Percentiles rank a stretch among this genome's conserved stretches.
These are phyloP conservation scores for Hypoxylon sp. DNA, from an alignment of 2,329 filamentous ascomycete genomes.

Conservation along the genomic window DNA sequence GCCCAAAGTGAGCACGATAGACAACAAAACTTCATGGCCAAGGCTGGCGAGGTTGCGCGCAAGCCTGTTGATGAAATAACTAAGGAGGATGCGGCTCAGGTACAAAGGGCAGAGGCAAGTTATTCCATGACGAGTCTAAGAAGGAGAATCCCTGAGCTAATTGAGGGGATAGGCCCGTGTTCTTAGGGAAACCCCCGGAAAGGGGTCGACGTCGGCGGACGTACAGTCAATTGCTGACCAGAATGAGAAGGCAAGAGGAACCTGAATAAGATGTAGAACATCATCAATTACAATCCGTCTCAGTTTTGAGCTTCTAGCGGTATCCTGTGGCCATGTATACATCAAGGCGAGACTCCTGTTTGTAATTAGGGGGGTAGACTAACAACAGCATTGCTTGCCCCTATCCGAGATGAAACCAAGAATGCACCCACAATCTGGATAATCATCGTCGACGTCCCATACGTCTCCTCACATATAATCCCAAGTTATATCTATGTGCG, in stretches of 20 bases:
- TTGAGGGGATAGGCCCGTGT: constrained; percentile 20
- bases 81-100: constrained; percentile 50
- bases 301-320: too few relatives aligned
- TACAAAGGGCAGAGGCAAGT: constrained; percentile 50
- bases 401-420: too few relatives aligned
- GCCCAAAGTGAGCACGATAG: constrained; percentile 54
- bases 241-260: constrained; percentile 37
- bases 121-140: background rate
- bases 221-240: constrained; percentile 50
- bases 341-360: too few relatives aligned
- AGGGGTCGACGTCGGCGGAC: constrained; percentile 48
- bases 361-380: too few relatives aligned
- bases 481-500: too few relatives aligned
- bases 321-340: too few relatives aligned
- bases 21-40: constrained; percentile 53
- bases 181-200: constrained; percentile 45
- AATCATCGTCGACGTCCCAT: too few relatives aligned
- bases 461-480: too few relatives aligned
- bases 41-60: constrained; percentile 49
- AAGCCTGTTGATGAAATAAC: constrained; percentile 51
- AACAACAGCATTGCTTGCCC: too few relatives aligned
- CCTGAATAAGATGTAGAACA: background rate
- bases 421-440: too few relatives aligned
- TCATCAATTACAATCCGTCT: too few relatives aligned
- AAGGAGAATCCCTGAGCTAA: constrained; percentile 31